These are phyloP conservation scores for Zizania palustris DNA, from an alignment of 202 grass and related monocot species.

Conservation along the genomic window DNA sequence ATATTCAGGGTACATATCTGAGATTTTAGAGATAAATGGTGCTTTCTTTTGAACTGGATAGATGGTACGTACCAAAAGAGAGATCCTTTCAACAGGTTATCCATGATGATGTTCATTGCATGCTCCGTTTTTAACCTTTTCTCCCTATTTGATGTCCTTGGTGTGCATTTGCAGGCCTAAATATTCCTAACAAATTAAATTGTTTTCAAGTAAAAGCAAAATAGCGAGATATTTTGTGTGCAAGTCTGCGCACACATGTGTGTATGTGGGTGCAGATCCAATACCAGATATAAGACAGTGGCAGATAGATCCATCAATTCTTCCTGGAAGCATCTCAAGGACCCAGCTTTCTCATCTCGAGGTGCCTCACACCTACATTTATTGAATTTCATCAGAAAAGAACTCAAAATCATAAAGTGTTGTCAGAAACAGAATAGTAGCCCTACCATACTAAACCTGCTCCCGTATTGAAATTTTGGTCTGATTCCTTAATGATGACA, in stretches of 20 bases:
- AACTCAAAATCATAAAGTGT: slow-evolving; percentile 33
- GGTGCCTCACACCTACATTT: slow-evolving; percentile 68
- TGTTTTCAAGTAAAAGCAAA: slow-evolving; percentile 21
- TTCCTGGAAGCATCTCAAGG: slow-evolving; percentile 65
- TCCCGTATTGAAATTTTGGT: slow-evolving; percentile 62
- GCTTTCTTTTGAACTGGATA: slow-evolving; percentile 15
- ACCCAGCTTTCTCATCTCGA: slow-evolving; percentile 76
- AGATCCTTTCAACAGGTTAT: slow-evolving; percentile 73
- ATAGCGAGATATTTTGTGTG: slow-evolving; percentile 22
- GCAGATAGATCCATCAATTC: slow-evolving; percentile 81
- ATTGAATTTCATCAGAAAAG: slow-evolving; percentile 31
- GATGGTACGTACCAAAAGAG: slow-evolving; percentile 56
- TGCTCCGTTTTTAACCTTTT: slow-evolving; percentile 79
- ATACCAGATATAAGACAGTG: slow-evolving; percentile 84
- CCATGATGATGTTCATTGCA: slow-evolving; percentile 54
- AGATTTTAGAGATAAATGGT: slow-evolving; percentile 26
- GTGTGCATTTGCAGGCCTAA: slow-evolving; percentile 63
- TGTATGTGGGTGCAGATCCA: slow-evolving; percentile 21
- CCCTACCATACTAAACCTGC: slow-evolving; percentile 50
- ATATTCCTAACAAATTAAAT: slow-evolving; percentile 35
- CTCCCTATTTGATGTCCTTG: slow-evolving; percentile 47
- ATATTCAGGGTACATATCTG: slow-evolving; percentile 21
- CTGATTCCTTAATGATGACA: slow-evolving; percentile 73
- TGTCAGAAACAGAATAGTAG: slow-evolving; percentile 15
- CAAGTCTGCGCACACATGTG: neutral